These are phyloP conservation scores for Phytophthora pistaciae DNA, from an alignment of 352 stramenopile species.

Conservation along the genomic window DNA sequence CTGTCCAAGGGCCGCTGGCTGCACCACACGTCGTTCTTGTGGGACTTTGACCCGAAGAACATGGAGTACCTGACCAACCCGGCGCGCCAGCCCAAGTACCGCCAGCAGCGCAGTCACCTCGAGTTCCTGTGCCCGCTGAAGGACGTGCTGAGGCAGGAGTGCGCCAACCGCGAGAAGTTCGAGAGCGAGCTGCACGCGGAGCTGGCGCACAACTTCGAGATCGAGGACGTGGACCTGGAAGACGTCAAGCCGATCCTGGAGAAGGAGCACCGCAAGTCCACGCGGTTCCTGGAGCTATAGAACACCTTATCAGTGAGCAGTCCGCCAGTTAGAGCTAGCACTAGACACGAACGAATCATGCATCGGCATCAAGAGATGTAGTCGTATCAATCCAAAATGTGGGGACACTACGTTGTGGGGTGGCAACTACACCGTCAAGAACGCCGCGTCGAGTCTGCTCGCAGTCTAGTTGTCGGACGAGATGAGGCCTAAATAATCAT, in stretches of 20 bases:
- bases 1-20: constrained; percentile 96
- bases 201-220: constrained; percentile 64
- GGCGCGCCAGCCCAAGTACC: constrained; percentile 95
- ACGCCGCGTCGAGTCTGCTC: constrained; percentile 1
- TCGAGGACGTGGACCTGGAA: constrained; percentile 61
- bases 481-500: constrained; percentile 98
- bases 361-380: constrained; percentile 34
- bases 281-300: constrained; percentile 63
- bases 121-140: constrained; percentile 95
- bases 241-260: constrained; percentile 58
- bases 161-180: constrained; percentile 51
- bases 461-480: constrained; percentile 78
- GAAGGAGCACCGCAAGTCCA: constrained; percentile 74
- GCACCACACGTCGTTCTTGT: constrained; percentile 98
- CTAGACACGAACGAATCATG: constrained; percentile 9
- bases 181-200: constrained; percentile 53
- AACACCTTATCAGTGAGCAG: constrained; percentile 8
- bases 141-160: constrained; percentile 63
- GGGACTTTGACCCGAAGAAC: constrained; percentile 94
- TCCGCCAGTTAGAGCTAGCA: constrained; percentile 11
- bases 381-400: constrained; percentile 30
- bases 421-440: neutral
- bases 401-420: constrained; percentile 14
- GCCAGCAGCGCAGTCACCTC: constrained; percentile 91
- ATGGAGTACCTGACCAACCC: constrained; percentile 97